phyloP scores from a whole-genome alignment of 169 alveolate species.

The Plasmodium chabaudi region DNA sequence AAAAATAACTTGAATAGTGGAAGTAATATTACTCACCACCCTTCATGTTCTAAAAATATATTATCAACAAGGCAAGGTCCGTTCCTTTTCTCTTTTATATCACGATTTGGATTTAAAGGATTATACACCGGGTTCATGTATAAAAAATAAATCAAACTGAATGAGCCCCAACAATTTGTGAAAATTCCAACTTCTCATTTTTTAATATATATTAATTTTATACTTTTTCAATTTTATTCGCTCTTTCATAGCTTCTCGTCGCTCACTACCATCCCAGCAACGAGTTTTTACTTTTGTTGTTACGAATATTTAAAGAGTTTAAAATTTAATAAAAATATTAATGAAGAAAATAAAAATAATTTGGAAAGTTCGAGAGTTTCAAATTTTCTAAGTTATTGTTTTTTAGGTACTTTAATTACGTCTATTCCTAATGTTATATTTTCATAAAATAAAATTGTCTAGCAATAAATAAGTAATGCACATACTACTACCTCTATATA shows the following conservation, averaged over 20 bases:
- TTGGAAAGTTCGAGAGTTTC: background rate
- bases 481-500: too few relatives aligned
- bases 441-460: too few relatives aligned
- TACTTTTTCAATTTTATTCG: background rate
- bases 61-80: background rate
- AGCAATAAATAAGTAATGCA: too few relatives aligned
- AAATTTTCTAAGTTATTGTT: conserved; percentile 17
- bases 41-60: too few relatives aligned
- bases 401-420: conserved; percentile 26
- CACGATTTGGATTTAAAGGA: conserved; percentile 18
- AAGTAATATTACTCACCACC: too few relatives aligned
- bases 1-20: background rate
- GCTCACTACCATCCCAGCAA: conserved; percentile 71
- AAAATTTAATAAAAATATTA: conserved; percentile 1
- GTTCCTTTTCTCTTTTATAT: conserved; percentile 38
- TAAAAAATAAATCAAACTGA: background rate
- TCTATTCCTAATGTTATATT: background rate
- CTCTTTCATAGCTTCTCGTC: conserved; percentile 36
- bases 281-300: conserved; percentile 71
- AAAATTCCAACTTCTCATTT: background rate
- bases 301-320: conserved; percentile 45
- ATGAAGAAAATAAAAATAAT: background rate
- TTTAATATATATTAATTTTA: background rate
- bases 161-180: background rate
- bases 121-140: conserved; percentile 56